Evolutionary conservation across 1,284 basidiomycete species (phyloP), one percentile per base, ranked within the genome.

Genomic region (Apiotrichum sp.): DNA sequence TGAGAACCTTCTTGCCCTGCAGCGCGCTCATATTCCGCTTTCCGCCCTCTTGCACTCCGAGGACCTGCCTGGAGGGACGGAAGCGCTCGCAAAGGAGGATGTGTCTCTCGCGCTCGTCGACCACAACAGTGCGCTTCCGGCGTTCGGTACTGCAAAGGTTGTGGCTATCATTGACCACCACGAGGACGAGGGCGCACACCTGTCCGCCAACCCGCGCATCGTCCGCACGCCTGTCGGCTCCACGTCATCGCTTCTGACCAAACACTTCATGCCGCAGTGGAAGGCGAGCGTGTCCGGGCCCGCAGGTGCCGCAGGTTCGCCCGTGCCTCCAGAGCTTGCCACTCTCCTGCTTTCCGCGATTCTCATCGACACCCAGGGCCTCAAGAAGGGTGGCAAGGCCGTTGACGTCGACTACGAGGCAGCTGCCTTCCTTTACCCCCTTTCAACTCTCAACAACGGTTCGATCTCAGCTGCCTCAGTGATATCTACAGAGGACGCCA

Each of bases 121-220:
- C 73, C 93, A 97, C 74, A 96, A 96, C 68, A 79, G 79, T 9
- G 80, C 95, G 13, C 77, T 80, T n/a, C 68, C 81, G 0, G 67
- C 69, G 4, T 87, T 86, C 68, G 66, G 76, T 2, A 53, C 63
- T 7, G 74, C 47, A 48, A 47, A 56, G 5, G 90, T 98, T 4
- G 79, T 83, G 1, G 85, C 87, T 2, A 80, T 98, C 51, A 77
- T 98, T n/a, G 95, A 98, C 72, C 95, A 98, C 71, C 93, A 98
- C 72, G 85, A 82, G 43, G 93, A 98, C 74, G 90, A 91, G 65
- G 80, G 81, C 0, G 76, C 81, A 3, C 83, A 95, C 70, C 69
- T 69, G 5, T 55, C 66, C 38, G 89, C 90, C 0, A 71, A 80
- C 9, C 85, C 87, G 3, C 82, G 92, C 16, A 74, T 84, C 51